Conservation (phyloP, 2,329 filamentous ascomycete genomes). For the Talaromyces rugulosus region DNA sequence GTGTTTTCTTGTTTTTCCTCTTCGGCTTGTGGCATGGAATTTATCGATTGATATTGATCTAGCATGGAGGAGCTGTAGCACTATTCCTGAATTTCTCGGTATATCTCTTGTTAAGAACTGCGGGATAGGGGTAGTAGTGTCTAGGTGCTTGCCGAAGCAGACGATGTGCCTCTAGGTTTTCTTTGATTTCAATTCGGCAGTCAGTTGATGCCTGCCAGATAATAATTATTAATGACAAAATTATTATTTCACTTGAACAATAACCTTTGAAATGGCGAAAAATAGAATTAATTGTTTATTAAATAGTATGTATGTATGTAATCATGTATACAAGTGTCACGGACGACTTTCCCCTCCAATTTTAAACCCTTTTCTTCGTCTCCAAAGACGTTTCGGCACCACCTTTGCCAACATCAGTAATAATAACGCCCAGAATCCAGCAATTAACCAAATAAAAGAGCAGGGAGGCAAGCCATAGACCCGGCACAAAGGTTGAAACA, state of each 20-base stretch:
- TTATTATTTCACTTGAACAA: not conserved
- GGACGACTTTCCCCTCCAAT: not conserved
- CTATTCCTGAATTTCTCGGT: not conserved
- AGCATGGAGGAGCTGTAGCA: not conserved
- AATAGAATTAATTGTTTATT: not conserved
- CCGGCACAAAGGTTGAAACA: slow-evolving; percentile 75
- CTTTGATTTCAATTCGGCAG: not conserved
- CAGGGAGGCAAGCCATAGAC: slow-evolving; percentile 71
- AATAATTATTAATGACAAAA: not conserved
- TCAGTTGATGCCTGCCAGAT: not conserved
- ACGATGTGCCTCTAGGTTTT: not conserved
- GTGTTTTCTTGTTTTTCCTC: not conserved
- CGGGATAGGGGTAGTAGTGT: not conserved
- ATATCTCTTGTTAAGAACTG: not conserved
- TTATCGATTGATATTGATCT: not conserved
- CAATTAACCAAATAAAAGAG: slow-evolving; percentile 81
- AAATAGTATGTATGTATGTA: not conserved
- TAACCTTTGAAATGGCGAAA: not conserved
- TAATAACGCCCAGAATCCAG: slow-evolving; percentile 79
- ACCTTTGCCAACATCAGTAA: slow-evolving; percentile 56
- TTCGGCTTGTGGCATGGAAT: not conserved
- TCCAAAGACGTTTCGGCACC: not conserved
- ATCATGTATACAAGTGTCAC: not conserved
- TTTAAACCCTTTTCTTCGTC: slow-evolving; percentile 1
- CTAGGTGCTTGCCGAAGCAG: not conserved